phyloP scores from a whole-genome alignment of 2,329 filamentous ascomycete species.

The Thelonectria discophora region DNA sequence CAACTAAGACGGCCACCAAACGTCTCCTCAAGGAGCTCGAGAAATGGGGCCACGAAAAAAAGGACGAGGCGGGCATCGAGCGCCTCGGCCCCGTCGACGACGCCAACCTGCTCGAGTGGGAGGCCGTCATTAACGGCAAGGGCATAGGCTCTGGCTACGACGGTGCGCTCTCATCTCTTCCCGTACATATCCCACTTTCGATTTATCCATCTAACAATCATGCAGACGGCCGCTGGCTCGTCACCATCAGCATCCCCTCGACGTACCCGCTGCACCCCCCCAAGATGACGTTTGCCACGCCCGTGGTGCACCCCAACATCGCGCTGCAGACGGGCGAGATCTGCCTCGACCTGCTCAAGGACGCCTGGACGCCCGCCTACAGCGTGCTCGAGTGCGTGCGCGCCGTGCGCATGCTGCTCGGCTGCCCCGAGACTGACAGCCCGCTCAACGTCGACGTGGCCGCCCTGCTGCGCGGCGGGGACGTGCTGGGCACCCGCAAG shows the following conservation, averaged over 20 bases:
- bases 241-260: slow-evolving; percentile 77
- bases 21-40: slow-evolving; percentile 68
- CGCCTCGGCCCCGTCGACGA: slow-evolving; percentile 64
- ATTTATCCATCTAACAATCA: too few relatives aligned
- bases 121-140: slow-evolving; percentile 68
- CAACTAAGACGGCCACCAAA: slow-evolving; percentile 59
- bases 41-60: slow-evolving; percentile 59
- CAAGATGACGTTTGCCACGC: slow-evolving; percentile 81
- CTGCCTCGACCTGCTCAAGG: slow-evolving; percentile 85
- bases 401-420: slow-evolving; percentile 72
- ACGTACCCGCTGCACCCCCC: slow-evolving; percentile 85
- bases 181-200: too few relatives aligned
- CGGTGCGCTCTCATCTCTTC: slow-evolving; percentile 48
- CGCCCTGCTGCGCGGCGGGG: slow-evolving; percentile 73
- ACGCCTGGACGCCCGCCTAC: slow-evolving; percentile 86
- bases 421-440: slow-evolving; percentile 74
- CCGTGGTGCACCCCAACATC: slow-evolving; percentile 85
- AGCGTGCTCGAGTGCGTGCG: slow-evolving; percentile 79
- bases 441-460: slow-evolving; percentile 84
- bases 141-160: slow-evolving; percentile 66
- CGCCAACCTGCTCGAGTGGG: slow-evolving; percentile 65
- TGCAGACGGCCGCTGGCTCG: slow-evolving; percentile 82
- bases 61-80: slow-evolving; percentile 64
- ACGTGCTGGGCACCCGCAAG: slow-evolving; percentile 71
- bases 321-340: slow-evolving; percentile 81